Conservation (phyloP, 345 rosid species). For the Fremontodendron californicum region DNA sequence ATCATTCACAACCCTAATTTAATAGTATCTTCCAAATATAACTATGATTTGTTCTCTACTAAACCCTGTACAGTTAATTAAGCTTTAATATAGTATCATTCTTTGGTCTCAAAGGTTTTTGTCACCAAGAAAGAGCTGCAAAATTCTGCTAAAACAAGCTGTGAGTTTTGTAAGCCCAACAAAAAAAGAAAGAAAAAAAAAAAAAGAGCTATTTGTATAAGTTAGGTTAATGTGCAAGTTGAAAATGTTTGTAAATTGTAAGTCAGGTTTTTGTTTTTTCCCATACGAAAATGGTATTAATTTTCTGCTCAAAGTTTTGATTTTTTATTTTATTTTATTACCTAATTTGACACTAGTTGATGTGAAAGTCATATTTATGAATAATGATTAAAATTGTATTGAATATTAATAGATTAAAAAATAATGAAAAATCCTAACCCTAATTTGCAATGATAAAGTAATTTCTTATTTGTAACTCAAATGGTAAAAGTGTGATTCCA, state of each 20-base stretch:
- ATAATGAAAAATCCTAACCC: too few species aligned
- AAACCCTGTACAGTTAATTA: constrained; percentile 33
- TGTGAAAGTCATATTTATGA: too few species aligned
- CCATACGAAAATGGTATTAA: not conserved
- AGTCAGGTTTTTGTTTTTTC: not conserved
- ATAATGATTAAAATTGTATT: too few species aligned
- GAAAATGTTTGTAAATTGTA: not conserved
- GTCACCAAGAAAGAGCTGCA: not conserved
- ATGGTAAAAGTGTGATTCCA: not conserved
- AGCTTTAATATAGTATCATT: constrained; percentile 25
- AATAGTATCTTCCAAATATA: constrained; percentile 13
- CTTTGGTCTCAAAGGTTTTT: constrained; percentile 26
- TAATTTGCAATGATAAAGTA: too few species aligned
- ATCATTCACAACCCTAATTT: constrained; percentile 71
- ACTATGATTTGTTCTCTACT: constrained; percentile 5
- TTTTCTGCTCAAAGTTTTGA: not conserved
- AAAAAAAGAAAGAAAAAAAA: not conserved
- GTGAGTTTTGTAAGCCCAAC: not conserved
- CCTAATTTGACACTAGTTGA: too few species aligned
- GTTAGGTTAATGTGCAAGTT: not conserved
- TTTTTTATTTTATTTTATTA: too few species aligned
- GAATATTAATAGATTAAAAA: too few species aligned
- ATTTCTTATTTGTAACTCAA: too few species aligned
- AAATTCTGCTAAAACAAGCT: not conserved
- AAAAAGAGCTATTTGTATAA: too few species aligned